Base-by-base conservation (phyloP, 2,329 filamentous ascomycete genomes). In the Trichoderma endophyticum region DNA sequence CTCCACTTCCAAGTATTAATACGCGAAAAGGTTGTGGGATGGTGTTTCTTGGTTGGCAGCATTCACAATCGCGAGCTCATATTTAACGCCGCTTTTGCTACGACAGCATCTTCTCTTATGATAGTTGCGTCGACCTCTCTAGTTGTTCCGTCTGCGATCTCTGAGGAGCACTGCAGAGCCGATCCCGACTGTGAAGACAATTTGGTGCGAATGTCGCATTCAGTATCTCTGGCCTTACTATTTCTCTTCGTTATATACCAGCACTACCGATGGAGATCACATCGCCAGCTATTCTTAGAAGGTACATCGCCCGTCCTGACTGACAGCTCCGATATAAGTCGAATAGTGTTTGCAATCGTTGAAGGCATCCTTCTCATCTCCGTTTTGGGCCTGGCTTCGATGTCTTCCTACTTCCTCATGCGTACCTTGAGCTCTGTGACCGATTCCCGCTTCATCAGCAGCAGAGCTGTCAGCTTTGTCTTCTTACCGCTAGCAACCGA, bases 51-150 rank as follows among this genome's bases (percentile, higher is more conserved):
- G n/a, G 54, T 71, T 18, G 70, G 70, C 0, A 60, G 70, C 8
- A 71, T 71, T 15, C 62, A 39, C 4, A 36, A 61, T 6, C 43
- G 60, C 7, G 70, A 65, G 7, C 34, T 64, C 14, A 71, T 71
- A 28, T 71, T 71, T 43, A 66, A 48, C 18, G 36, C 70, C 3
- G 30, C 70, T 3, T 71, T 65, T 21, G 70, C 70, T 18, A 39
- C 70, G 14, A 71, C 70, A n/a, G 62, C 70, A 21, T 71, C 70
- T 8, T 66, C 70, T 60, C 70, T 71, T 21, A 71, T 71, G 70
- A 71, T 71, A 3, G 70, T 71, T 4, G 62, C 62, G 14, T 66
- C 70, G 3, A 71, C 70, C 5, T 66, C 70, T 6, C 54, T 71
- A 5, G 70, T 71, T 21, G 62, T 71, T 21, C 70, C 70, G 2